These are phyloP conservation scores for Achlya hypogyna DNA, from an alignment of 352 stramenopile species.

Conservation along the genomic window DNA sequence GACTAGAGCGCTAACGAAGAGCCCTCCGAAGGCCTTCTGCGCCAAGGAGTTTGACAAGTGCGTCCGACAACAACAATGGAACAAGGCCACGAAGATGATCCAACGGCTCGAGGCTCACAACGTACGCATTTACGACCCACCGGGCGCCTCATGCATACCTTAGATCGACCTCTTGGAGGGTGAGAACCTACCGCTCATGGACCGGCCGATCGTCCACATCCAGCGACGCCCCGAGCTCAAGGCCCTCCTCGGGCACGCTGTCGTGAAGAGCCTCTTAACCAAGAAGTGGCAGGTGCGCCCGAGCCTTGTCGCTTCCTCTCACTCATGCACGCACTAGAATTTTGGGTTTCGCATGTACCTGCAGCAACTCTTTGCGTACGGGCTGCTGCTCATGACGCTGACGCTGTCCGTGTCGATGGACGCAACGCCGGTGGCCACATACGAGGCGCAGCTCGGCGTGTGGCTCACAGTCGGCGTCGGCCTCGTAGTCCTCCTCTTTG, in stretches of 20 bases:
- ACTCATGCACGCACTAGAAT: neutral
- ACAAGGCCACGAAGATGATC: no score
- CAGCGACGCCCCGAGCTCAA: neutral
- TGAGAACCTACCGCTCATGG: neutral
- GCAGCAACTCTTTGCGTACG: neutral
- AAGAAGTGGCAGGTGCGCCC: neutral
- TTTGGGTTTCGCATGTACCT: neutral
- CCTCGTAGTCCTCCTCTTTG: neutral
- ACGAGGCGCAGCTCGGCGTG: neutral
- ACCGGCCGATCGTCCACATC: neutral
- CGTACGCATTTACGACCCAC: no score
- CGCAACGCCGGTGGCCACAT: neutral
- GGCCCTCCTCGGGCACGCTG: neutral
- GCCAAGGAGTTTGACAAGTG: no score
- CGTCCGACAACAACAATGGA: no score
- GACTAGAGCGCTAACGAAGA: no score
- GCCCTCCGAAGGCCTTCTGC: no score
- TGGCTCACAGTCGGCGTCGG: neutral
- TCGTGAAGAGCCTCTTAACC: neutral
- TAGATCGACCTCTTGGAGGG: neutral
- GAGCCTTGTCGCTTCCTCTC: neutral
- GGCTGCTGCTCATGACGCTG: neutral
- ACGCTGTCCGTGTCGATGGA: neutral
- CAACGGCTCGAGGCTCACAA: no score
- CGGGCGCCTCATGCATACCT: no score